Evolutionary conservation across 306 rosid species (phyloP).

Genomic region (Prunus campanulata): DNA sequence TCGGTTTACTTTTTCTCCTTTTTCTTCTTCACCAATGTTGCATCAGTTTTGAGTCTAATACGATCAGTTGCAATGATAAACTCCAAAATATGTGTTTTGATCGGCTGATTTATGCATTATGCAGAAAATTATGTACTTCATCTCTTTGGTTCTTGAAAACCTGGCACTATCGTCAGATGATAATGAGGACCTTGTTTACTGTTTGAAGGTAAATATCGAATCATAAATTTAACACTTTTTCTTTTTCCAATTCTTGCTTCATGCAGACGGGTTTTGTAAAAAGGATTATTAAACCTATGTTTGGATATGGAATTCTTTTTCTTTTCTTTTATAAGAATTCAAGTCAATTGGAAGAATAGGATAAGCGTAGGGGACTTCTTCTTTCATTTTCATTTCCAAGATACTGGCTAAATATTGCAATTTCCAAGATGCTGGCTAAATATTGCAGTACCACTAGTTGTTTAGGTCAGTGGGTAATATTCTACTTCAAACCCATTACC

Average conservation of each 20-base stretch:
- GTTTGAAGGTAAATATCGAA: conserved; percentile 66
- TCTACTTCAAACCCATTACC: background rate
- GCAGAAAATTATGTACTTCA: conserved; percentile 93
- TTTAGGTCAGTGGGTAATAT: background rate
- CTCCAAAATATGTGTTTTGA: conserved; percentile 24
- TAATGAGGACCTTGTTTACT: conserved; percentile 82
- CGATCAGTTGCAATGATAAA: background rate
- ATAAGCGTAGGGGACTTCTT: background rate
- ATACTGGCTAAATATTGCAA: background rate
- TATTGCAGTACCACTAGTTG: background rate
- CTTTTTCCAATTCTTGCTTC: background rate
- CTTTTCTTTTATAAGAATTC: background rate
- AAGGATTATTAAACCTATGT: background rate
- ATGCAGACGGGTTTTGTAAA: background rate
- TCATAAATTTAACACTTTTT: background rate
- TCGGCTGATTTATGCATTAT: conserved; percentile 30
- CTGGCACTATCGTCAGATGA: conserved; percentile 83
- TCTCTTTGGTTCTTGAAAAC: conserved; percentile 74
- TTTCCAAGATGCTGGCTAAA: background rate
- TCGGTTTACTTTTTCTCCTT: background rate
- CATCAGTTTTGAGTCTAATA: background rate
- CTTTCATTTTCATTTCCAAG: background rate
- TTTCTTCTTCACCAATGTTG: conserved; percentile 11
- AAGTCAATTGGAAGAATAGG: background rate
- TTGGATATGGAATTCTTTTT: background rate